Percentiles rank a stretch among this genome's conserved stretches.
Evolutionary conservation across 768 basidiomycete species (phyloP).

Genomic region (Panaeolus papilionaceus): DNA sequence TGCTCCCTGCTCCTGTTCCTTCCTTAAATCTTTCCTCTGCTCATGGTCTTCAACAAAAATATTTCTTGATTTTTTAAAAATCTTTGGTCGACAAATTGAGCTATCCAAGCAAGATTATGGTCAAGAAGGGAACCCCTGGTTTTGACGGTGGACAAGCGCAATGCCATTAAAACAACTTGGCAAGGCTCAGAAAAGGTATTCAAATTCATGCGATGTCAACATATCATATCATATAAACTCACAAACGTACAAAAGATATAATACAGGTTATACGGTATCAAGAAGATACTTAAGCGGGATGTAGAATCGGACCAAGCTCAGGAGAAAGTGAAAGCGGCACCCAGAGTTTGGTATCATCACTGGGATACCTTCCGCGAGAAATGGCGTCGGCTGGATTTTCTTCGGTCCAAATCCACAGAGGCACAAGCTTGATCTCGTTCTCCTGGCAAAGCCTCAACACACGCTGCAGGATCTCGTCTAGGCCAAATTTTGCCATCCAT

Average conservation of each 20-base stretch:
- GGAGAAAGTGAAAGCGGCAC: background rate
- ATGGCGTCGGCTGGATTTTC: slow-evolving; percentile 32
- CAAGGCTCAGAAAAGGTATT: background rate
- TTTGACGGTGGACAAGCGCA: background rate
- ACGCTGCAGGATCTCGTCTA: slow-evolving; percentile 32
- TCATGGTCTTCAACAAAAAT: background rate
- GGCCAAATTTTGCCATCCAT: slow-evolving; percentile 32
- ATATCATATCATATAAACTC: background rate
- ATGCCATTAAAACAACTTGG: background rate
- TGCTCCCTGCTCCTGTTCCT: background rate
- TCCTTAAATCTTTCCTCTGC: background rate
- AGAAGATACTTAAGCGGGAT: background rate
- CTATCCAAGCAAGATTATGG: too few relatives aligned
- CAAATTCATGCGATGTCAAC: background rate
- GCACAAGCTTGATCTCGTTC: slow-evolving; percentile 29
- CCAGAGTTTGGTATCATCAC: background rate
- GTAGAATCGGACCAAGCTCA: background rate
- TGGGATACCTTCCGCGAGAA: slow-evolving; percentile 28
- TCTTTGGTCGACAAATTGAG: background rate
- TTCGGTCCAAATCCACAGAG: slow-evolving; percentile 32
- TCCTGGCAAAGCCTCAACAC: slow-evolving; percentile 32
- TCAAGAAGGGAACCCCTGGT: background rate
- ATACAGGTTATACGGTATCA: background rate
- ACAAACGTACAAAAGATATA: background rate
- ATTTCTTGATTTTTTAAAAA: background rate